Evolutionary conservation across 2,329 filamentous ascomycete genomes (phyloP).

Genomic region (Emmonsiellopsis sp.): DNA sequence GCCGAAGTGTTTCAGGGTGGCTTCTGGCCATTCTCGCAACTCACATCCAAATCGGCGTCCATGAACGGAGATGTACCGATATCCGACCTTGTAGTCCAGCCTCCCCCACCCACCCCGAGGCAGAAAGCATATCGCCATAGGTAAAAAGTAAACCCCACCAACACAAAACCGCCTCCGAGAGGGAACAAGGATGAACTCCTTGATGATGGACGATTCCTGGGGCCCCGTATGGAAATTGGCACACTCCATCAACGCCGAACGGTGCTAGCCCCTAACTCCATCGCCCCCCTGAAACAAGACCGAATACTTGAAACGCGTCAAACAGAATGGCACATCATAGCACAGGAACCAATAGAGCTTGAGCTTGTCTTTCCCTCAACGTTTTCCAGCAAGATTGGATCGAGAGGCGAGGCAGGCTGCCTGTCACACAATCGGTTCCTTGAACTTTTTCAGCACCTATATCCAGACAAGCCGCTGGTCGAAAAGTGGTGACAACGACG

Average conservation of each 20-base stretch:
- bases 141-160: neutral
- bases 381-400: conserved; percentile 29
- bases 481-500: too few relatives aligned
- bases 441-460: conserved; percentile 22
- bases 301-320: conserved; percentile 29
- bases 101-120: neutral
- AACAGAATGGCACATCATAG: conserved; percentile 26
- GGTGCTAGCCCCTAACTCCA: conserved; percentile 21
- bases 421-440: conserved; percentile 26
- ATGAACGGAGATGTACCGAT: too few relatives aligned
- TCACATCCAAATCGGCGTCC: too few relatives aligned
- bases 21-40: too few relatives aligned
- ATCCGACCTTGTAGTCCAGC: too few relatives aligned
- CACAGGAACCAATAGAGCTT: conserved; percentile 30
- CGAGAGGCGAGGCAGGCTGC: conserved; percentile 14
- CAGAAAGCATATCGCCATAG: neutral
- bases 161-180: too few relatives aligned
- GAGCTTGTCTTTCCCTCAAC: conserved; percentile 31
- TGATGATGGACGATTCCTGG: conserved; percentile 10
- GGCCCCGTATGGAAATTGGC: conserved; percentile 34
- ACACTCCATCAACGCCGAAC: conserved; percentile 20
- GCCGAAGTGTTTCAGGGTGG: too few relatives aligned
- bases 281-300: conserved; percentile 6
- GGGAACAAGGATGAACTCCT: neutral
- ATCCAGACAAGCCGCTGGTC: too few relatives aligned